Evolutionary conservation across 768 basidiomycete species (phyloP).

Genomic region (Trametes coccinea): DNA sequence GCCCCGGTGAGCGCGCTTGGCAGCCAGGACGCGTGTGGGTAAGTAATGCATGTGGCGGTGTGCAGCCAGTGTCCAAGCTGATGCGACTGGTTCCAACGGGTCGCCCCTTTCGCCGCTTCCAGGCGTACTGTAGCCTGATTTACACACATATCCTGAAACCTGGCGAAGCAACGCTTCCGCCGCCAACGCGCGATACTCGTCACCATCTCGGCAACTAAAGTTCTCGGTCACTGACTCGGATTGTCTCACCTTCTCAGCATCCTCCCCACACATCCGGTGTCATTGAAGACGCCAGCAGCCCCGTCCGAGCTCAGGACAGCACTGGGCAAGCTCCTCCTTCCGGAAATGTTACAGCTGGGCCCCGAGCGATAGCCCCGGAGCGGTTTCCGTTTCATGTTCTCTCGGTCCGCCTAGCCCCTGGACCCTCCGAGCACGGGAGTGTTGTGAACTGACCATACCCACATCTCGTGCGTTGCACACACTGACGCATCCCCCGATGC

Average conservation of each 20-base stretch:
- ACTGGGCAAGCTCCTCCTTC: neutral
- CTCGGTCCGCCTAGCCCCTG: neutral
- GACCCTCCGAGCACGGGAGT: neutral
- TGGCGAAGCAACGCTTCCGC: neutral
- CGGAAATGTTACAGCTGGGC: neutral
- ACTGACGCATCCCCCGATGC: neutral
- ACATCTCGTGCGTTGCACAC: neutral
- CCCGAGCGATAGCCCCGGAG: neutral
- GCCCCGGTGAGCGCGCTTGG: conserved; percentile 1
- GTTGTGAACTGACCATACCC: neutral
- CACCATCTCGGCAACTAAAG: conserved; percentile 1
- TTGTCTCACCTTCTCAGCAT: neutral
- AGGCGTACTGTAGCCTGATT: neutral
- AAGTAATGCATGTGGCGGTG: conserved; percentile 10
- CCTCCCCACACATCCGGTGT: neutral
- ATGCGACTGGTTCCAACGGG: neutral
- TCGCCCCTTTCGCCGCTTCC: neutral
- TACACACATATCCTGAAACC: conserved; percentile 1
- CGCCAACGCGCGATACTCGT: neutral
- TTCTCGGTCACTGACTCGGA: neutral
- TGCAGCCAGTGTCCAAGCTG: neutral
- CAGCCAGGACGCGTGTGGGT: neutral
- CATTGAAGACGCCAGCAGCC: neutral
- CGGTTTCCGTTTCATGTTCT: neutral
- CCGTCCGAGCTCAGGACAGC: neutral